Conservation (phyloP, 108 stramenopile genomes). For the Aurantiochytrium sp. region DNA sequence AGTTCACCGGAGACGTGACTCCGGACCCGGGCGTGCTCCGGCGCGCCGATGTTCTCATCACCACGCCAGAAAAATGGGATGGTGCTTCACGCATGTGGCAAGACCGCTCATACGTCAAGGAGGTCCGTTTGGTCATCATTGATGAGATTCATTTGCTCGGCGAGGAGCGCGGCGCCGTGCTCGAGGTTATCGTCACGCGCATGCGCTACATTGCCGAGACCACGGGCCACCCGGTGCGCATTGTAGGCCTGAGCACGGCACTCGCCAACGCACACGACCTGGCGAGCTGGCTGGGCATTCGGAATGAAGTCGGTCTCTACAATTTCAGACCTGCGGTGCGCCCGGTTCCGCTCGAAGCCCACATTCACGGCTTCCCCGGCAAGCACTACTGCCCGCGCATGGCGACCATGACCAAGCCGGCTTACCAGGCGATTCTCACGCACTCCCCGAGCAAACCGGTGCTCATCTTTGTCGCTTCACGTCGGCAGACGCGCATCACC, state of each 20-base stretch:
- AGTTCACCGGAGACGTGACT: slow-evolving; percentile 92
- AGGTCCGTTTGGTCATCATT: slow-evolving; percentile 83
- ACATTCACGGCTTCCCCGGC: slow-evolving; percentile 93
- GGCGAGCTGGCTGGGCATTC: slow-evolving; percentile 92
- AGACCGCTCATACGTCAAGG: slow-evolving; percentile 67
- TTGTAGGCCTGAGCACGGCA: slow-evolving; percentile 91
- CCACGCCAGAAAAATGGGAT: slow-evolving; percentile 99
- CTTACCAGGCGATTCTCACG: slow-evolving; percentile 90
- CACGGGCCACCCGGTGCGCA: slow-evolving; percentile 60
- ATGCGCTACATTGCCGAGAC: slow-evolving; percentile 59
- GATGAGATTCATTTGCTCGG: slow-evolving; percentile 99
- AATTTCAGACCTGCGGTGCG: slow-evolving; percentile 93
- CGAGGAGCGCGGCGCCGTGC: slow-evolving; percentile 93
- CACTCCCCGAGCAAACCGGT: slow-evolving; percentile 82
- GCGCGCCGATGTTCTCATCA: slow-evolving; percentile 86
- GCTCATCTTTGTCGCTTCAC: slow-evolving; percentile 78
- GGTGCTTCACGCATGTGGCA: slow-evolving; percentile 89
- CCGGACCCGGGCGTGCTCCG: slow-evolving; percentile 75
- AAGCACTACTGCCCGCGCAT: slow-evolving; percentile 91
- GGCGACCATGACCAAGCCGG: slow-evolving; percentile 99
- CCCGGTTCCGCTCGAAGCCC: slow-evolving; percentile 86
- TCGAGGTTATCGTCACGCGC: slow-evolving; percentile 92
- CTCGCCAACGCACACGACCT: slow-evolving; percentile 92
- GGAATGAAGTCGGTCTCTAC: slow-evolving; percentile 67
- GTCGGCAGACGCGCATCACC: slow-evolving; percentile 90